Percentiles rank a stretch among this genome's conserved stretches.
These are phyloP conservation scores for Suhomyces kunorum DNA, from an alignment of 1,139 yeast species.

Conservation along the genomic window DNA sequence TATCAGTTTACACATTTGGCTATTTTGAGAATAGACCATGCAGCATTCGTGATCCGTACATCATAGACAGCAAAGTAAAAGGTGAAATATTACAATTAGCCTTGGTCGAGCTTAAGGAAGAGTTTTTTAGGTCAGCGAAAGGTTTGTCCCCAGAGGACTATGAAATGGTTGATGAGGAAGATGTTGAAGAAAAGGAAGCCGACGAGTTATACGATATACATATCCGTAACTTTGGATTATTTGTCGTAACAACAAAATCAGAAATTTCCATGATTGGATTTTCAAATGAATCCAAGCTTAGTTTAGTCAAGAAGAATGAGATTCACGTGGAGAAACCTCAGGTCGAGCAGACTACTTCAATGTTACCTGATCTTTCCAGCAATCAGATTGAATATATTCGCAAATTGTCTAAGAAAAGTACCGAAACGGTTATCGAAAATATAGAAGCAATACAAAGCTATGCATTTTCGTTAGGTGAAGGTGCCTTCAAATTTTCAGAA, in stretches of 20 bases:
- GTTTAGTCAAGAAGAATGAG: no score
- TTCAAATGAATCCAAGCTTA: not conserved
- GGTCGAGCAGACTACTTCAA: not conserved
- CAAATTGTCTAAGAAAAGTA: not conserved
- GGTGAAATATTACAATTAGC: conserved; percentile 20
- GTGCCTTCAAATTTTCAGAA: conserved; percentile 17
- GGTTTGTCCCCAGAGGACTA: not conserved
- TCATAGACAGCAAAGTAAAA: conserved; percentile 15
- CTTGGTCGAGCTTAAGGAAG: conserved; percentile 16
- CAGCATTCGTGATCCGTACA: conserved; percentile 44
- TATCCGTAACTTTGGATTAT: conserved; percentile 19
- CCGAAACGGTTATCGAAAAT: conserved; percentile 10
- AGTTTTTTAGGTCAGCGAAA: not conserved
- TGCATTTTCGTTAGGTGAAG: conserved; percentile 35
- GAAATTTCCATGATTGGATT: not conserved
- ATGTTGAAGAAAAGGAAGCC: conserved; percentile 7
- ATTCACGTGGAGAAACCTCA: not conserved
- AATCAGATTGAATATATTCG: not conserved
- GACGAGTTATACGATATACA: conserved; percentile 1
- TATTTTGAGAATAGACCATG: conserved; percentile 38
- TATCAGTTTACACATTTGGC: conserved; percentile 48
- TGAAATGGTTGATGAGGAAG: not conserved
- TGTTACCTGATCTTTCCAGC: not conserved
- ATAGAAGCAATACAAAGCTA: conserved; percentile 28
- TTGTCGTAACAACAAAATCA: conserved; percentile 21